Conservation (phyloP, 805 yeast species). For the Candida andamanensis region DNA sequence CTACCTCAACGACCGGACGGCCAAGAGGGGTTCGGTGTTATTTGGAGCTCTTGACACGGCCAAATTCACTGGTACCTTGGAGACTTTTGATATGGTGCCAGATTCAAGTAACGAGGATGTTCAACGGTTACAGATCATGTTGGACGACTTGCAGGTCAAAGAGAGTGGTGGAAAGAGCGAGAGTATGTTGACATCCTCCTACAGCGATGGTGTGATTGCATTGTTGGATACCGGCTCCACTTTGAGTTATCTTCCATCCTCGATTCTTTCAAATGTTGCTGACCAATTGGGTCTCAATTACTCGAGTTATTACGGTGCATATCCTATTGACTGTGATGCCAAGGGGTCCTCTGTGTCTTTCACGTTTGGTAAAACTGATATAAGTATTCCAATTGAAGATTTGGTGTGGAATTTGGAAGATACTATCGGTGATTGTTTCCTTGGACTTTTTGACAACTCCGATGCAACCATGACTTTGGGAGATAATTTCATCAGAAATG, state of each 20-base stretch:
- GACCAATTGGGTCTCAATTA: slow-evolving; percentile 30
- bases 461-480: too few species aligned
- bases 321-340: slow-evolving; percentile 2
- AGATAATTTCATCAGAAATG: slow-evolving; percentile 56
- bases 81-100: slow-evolving; percentile 16
- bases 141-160: too few species aligned
- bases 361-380: slow-evolving; percentile 3
- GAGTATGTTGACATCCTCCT: too few species aligned
- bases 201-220: too few species aligned
- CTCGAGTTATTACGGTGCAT: slow-evolving; percentile 1
- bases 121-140: too few species aligned
- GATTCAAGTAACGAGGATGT: too few species aligned
- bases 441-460: slow-evolving; percentile 5
- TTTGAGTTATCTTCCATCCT: slow-evolving; percentile 14
- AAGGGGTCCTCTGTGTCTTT: too few species aligned
- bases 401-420: too few species aligned
- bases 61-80: slow-evolving; percentile 16
- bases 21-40: slow-evolving; percentile 22
- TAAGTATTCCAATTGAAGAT: slow-evolving; percentile 6
- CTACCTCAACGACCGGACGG: slow-evolving; percentile 37
- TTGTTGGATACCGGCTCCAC: slow-evolving; percentile 19
- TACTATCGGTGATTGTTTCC: slow-evolving; percentile 2
- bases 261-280: slow-evolving; percentile 30
- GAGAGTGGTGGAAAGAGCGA: too few species aligned
- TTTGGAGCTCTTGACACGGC: slow-evolving; percentile 31